Evolutionary conservation across 192 early-diverging fungal genomes (phyloP).

Genomic region (Entomortierella chlamydospora): DNA sequence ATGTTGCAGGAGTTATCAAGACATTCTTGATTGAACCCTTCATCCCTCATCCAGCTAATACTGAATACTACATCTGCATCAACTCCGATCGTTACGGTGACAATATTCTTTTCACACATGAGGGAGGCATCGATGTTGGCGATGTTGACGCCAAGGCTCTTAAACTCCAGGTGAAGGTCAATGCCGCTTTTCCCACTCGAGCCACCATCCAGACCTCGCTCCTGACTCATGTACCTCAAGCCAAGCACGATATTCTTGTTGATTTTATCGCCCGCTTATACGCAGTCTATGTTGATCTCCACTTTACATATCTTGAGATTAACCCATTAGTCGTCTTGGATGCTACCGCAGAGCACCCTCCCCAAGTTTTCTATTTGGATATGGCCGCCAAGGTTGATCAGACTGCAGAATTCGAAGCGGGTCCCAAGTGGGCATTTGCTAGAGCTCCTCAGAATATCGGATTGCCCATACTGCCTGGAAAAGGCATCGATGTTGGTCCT

Average conservation of each 20-base stretch:
- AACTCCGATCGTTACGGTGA: constrained; percentile 96
- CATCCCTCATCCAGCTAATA: constrained; percentile 89
- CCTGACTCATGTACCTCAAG: constrained; percentile 74
- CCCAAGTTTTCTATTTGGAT: constrained; percentile 92
- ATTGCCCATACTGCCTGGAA: constrained; percentile 29
- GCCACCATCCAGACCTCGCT: constrained; percentile 74
- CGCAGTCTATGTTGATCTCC: constrained; percentile 94
- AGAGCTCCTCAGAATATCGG: constrained; percentile 71
- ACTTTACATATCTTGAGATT: constrained; percentile 99
- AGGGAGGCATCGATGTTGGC: constrained; percentile 98
- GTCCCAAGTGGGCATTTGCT: constrained; percentile 96
- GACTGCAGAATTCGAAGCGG: constrained; percentile 96
- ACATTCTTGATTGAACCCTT: constrained; percentile 97
- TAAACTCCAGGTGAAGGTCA: constrained; percentile 86
- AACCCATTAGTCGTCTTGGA: constrained; percentile 97
- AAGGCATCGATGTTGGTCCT: constrained; percentile 78
- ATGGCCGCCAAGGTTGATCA: constrained; percentile 99
- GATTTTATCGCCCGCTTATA: constrained; percentile 95
- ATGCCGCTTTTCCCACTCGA: constrained; percentile 76
- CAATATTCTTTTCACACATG: constrained; percentile 96
- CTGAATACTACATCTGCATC: constrained; percentile 98
- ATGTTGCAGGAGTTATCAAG: constrained; percentile 87
- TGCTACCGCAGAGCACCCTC: constrained; percentile 59
- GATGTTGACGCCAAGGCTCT: constrained; percentile 98
- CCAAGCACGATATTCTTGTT: constrained; percentile 81